Base-by-base conservation (phyloP, 768 basidiomycete genomes). In the Albatrellus ellisii region DNA sequence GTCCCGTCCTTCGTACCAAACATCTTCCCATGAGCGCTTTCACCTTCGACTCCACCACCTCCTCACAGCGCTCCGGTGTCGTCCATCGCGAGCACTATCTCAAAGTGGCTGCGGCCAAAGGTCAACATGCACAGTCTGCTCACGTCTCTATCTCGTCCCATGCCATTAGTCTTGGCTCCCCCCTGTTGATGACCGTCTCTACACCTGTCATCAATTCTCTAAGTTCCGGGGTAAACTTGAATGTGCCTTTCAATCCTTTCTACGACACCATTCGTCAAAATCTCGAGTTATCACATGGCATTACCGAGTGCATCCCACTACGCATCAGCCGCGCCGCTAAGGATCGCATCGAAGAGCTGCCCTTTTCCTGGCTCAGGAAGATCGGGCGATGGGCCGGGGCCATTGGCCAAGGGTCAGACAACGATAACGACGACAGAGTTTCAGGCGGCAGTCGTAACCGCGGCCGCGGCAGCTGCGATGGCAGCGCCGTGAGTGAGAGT, bases 241-340 rank as follows among this genome's bases (percentile, higher is more conserved):
- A 27, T 36, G 52, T 62, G 26, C 55, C 79, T 4, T 76, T 69
- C 50, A 97, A 94, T 57, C 94, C 94, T 8, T 98, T 98, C 64
- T 97, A 88, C 51, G 92, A 98, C 60, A 81, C 84, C 52, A 85
- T 98, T 52, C 78, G 85, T 28, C 86, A 90, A 61, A 87, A 89
- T 51, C 57, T 77, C 2, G 90, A 95, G 62, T 73, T 95, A 18
- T 73, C 79, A 2, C 67, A 65, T 20, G 67, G 65, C 2, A 56
- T 68, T 47, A 84, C 79, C 0, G 86, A 90, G 52, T 80, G 85
- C 26, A 92, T 94, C 27, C 77, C 86, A 11, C 74, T 95, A 40
- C 61, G 61, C 35, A 61, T 80, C 12, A 66, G 75, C 1, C 53
- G 59, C 26, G 52, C 62, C 2, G 60, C 68, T 11, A 54, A 58